phyloP scores from a whole-genome alignment of 2,329 filamentous ascomycete genomes.

The Aspergillus japonicus region DNA sequence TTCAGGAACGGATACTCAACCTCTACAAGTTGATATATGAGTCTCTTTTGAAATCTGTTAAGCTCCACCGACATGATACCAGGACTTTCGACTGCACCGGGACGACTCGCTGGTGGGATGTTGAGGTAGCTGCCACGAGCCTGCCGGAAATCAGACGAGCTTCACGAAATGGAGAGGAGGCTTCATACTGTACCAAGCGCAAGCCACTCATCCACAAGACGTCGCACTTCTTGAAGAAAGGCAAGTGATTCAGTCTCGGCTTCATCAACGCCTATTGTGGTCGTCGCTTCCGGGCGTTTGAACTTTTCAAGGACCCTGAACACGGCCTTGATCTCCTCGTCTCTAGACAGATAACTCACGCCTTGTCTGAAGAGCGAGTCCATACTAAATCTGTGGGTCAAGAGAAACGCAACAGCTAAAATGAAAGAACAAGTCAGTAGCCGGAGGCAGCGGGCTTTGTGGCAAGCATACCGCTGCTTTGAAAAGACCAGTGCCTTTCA shows the following conservation, averaged over 20 bases:
- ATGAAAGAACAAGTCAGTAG: constrained; percentile 10
- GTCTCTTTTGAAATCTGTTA: constrained; percentile 61
- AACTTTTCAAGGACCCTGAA: constrained; percentile 46
- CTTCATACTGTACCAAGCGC: constrained; percentile 23
- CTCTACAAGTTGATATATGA: constrained; percentile 66
- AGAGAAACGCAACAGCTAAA: constrained; percentile 59
- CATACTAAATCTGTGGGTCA: constrained; percentile 59
- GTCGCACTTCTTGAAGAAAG: constrained; percentile 50
- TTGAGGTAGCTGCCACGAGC: constrained; percentile 44
- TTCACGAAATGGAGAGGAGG: not conserved
- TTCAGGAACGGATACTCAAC: constrained; percentile 54
- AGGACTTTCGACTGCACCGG: constrained; percentile 17
- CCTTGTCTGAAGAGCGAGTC: constrained; percentile 56
- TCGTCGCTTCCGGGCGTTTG: constrained; percentile 28
- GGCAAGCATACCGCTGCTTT: constrained; percentile 50
- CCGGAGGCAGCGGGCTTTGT: not conserved
- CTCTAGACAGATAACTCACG: constrained; percentile 61
- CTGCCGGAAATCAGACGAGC: constrained; percentile 14
- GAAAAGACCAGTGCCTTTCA: constrained; percentile 60
- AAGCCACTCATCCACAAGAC: constrained; percentile 50
- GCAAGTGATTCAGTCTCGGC: constrained; percentile 54
- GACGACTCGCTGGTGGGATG: constrained; percentile 37
- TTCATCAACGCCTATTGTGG: constrained; percentile 51
- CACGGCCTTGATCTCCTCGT: constrained; percentile 54
- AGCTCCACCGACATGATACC: constrained; percentile 34